Conservation (phyloP, 2,329 filamentous ascomycete genomes). For the Colletotrichum liaoningense region DNA sequence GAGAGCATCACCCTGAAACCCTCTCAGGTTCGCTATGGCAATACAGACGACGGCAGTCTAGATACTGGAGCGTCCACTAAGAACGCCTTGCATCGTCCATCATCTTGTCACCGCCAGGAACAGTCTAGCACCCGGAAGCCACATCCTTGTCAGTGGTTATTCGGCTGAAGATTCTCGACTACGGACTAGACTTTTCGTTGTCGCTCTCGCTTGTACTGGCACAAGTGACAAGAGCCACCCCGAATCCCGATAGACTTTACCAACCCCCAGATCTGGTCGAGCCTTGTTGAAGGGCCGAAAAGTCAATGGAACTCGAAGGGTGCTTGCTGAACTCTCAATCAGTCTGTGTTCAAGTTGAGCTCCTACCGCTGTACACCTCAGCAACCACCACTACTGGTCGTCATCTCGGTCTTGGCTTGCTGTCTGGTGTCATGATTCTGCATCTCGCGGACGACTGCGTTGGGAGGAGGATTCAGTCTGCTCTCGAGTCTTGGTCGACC, state of each 20-base stretch:
- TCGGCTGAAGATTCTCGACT: slow-evolving; percentile 11
- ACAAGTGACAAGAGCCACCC: neutral
- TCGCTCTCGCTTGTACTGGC: slow-evolving; percentile 20
- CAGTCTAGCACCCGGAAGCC: slow-evolving; percentile 16
- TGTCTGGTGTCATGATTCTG: neutral
- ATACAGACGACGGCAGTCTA: neutral
- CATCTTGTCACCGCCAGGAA: slow-evolving; percentile 23
- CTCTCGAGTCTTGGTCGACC: neutral
- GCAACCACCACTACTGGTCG: neutral
- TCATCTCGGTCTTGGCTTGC: slow-evolving; percentile 10
- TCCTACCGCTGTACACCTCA: slow-evolving; percentile 3
- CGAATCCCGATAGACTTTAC: slow-evolving; percentile 17
- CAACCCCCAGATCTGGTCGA: slow-evolving; percentile 7
- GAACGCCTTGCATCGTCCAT: slow-evolving; percentile 16
- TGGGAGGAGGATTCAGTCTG: neutral
- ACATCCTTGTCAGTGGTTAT: slow-evolving; percentile 15
- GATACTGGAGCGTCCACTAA: neutral
- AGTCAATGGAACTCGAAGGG: neutral
- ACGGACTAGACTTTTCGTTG: neutral
- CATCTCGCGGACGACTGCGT: neutral
- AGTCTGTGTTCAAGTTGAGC: neutral
- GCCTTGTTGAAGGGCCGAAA: slow-evolving; percentile 9
- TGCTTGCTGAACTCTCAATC: neutral
- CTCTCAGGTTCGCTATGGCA: neutral
- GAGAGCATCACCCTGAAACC: neutral